Base-by-base conservation (phyloP, 73 alveolate species). In the Tetrahymena thermophila region DNA sequence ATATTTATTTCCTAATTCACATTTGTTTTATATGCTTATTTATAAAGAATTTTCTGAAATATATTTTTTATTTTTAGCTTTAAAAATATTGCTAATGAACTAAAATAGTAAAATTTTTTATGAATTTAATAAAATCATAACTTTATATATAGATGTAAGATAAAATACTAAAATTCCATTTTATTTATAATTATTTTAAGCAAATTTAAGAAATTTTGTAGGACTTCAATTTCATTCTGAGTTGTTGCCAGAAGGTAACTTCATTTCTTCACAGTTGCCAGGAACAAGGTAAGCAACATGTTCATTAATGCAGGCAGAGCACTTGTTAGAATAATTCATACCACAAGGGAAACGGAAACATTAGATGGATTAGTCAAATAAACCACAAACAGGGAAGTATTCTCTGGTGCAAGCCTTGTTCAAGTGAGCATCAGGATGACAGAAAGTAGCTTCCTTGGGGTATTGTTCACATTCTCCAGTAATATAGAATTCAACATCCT, bases 271-370 rank as follows among this genome's bases (percentile, higher is more conserved):
- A 38, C 96, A 94, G 10, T 58, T 85, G 34, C 96, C 96, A 71
- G 85, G 56, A 34, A 94, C 85, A 19, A 83, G 71, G 38, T 58
- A 35, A 42, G 85, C 58, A 31, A 94, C 43, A 16, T 84, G 57
- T 58, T 56, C 37, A 34, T 94, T 85, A 14, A 93, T 56, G 42
- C 96, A 94, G 25, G 96, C 96, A 56, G 56, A 93, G 42, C 96
- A 94, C 84, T 94, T 93, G 50, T 94, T 94, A 83, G 94, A 93
- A 19, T 40, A 94, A 35, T 50, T 71, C 56, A 34, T 35, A 42
- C 96, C 96, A 35, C 96, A 94, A 15, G 96, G 96, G 34, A 28
- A 44, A 37, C 93, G 57, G n/a, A 94, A 35, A 35, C 96, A 94
- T 94, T 56, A 19, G 40, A 58, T 94, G 35, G 85, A 37, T 71